phyloP scores from a whole-genome alignment of 1,284 basidiomycete genomes.

The Pseudomicrostroma phylloplanum region DNA sequence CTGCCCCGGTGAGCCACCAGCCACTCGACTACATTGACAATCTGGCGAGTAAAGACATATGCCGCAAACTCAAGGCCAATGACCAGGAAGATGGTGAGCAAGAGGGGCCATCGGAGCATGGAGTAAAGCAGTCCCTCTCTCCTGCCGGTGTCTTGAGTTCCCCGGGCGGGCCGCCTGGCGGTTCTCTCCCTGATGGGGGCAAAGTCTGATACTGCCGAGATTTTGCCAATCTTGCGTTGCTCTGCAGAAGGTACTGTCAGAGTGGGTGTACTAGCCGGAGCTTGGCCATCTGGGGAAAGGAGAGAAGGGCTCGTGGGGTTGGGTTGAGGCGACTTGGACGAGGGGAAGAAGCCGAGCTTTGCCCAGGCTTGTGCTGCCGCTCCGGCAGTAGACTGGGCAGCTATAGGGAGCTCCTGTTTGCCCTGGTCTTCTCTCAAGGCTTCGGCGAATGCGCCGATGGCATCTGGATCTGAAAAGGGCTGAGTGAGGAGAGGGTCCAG shows the following conservation, averaged over 20 bases:
- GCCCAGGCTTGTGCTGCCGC: neutral
- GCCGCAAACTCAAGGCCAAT: slow-evolving; percentile 79
- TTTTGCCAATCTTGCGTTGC: slow-evolving; percentile 11
- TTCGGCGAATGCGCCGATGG: slow-evolving; percentile 37
- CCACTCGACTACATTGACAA: slow-evolving; percentile 58
- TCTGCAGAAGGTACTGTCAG: slow-evolving; percentile 5
- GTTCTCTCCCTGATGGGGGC: slow-evolving; percentile 45
- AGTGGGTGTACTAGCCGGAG: neutral
- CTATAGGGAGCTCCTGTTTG: slow-evolving; percentile 25
- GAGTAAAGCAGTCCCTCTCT: slow-evolving; percentile 43
- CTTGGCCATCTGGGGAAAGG: neutral
- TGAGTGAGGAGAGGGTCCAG: slow-evolving; percentile 35
- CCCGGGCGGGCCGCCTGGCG: slow-evolving; percentile 2
- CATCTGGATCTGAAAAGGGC: slow-evolving; percentile 26
- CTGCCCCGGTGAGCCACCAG: slow-evolving; percentile 66
- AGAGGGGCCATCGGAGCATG: slow-evolving; percentile 40
- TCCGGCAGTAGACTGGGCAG: neutral
- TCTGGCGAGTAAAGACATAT: slow-evolving; percentile 75
- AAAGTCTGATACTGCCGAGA: slow-evolving; percentile 25
- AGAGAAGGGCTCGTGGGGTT: neutral
- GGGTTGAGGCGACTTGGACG: neutral
- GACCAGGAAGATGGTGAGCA: slow-evolving; percentile 72
- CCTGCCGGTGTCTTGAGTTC: slow-evolving; percentile 27
- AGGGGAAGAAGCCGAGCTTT: neutral
- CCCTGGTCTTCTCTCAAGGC: slow-evolving; percentile 35